Conservation (phyloP, 441 rosid genomes). For the Populus hybrid region DNA sequence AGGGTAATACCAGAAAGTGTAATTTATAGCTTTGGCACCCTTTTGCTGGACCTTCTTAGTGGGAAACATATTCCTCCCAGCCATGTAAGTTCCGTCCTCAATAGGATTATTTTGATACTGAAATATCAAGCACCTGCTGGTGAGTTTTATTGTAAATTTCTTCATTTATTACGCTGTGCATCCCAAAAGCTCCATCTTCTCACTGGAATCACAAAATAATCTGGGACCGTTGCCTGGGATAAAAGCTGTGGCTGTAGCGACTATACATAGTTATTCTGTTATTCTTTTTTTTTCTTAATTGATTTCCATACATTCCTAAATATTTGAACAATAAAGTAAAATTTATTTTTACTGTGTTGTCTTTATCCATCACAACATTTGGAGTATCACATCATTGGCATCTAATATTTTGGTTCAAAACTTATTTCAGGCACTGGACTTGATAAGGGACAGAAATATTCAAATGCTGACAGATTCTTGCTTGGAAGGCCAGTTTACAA, state of each 20-base stretch:
- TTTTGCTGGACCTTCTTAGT: no score
- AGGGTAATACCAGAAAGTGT: no score
- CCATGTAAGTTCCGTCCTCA: conserved; percentile 23
- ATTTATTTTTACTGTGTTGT: not conserved
- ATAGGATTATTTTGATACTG: not conserved
- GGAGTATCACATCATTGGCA: not conserved
- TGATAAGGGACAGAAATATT: no score
- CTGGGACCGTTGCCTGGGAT: not conserved
- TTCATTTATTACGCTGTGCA: not conserved
- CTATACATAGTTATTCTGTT: not conserved
- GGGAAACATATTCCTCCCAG: no score
- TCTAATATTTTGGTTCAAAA: conserved; percentile 10
- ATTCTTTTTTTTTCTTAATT: not conserved
- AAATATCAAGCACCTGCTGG: not conserved
- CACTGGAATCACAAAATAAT: not conserved
- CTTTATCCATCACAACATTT: not conserved
- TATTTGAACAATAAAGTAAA: not conserved
- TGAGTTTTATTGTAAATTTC: conserved; percentile 8
- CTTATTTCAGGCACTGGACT: conserved; percentile 1
- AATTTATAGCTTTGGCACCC: no score
- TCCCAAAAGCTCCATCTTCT: not conserved
- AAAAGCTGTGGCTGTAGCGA: not conserved
- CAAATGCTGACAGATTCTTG: no score
- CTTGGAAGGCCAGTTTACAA: no score
- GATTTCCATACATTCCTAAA: not conserved